These are phyloP conservation scores for Heracleum sosnowskyi DNA, from an alignment of 129 eudicot genomes.

Conservation along the genomic window DNA sequence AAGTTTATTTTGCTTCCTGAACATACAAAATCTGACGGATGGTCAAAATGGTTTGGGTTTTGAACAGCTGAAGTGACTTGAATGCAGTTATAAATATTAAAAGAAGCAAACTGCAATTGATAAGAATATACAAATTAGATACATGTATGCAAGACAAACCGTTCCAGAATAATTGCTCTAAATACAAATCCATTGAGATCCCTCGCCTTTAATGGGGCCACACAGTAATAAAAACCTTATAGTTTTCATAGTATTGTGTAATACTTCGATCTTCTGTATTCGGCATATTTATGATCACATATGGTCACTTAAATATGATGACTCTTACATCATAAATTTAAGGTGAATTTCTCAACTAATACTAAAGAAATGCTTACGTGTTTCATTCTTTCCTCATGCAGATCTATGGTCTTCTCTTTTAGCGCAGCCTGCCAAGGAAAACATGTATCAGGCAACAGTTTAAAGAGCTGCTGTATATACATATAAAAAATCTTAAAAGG, in stretches of 20 bases:
- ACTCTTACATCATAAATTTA: neutral
- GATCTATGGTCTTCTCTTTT: constrained; percentile 50
- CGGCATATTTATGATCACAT: neutral
- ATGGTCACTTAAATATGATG: neutral
- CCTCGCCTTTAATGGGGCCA: neutral
- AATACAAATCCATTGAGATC: neutral
- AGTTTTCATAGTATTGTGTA: neutral
- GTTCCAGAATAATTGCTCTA: neutral
- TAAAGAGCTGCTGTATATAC: neutral
- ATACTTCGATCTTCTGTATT: neutral
- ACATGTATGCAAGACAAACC: neutral
- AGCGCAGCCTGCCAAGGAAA: constrained; percentile 46
- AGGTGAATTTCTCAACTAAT: neutral
- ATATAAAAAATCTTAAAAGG: neutral
- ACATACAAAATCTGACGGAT: neutral
- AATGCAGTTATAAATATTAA: neutral
- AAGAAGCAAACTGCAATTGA: neutral
- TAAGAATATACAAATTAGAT: neutral
- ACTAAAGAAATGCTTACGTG: constrained; percentile 33
- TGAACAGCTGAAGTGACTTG: neutral
- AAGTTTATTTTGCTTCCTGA: neutral
- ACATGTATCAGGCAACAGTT: constrained; percentile 13
- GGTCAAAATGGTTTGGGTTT: neutral
- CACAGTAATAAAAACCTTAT: neutral
- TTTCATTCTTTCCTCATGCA: constrained; percentile 56